phyloP scores from a whole-genome alignment of 2,329 filamentous ascomycete genomes.

The Cercospora canescens region DNA sequence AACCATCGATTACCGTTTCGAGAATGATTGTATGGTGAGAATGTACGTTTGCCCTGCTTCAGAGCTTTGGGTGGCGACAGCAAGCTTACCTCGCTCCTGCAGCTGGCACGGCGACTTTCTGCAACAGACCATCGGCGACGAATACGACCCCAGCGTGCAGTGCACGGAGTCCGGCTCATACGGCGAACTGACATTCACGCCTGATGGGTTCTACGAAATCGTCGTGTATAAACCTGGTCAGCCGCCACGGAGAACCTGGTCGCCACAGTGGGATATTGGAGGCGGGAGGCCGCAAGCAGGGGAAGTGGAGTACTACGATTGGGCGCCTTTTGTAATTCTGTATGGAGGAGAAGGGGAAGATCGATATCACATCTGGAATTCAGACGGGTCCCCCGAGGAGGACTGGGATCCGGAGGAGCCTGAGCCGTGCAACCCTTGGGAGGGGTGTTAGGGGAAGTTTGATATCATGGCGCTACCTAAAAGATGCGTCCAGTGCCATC shows the following conservation, averaged over 20 bases:
- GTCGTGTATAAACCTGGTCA: background rate
- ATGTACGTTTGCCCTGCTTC: background rate
- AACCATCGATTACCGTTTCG: background rate
- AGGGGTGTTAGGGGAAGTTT: background rate
- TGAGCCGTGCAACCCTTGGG: background rate
- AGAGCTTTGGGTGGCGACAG: too few relatives aligned
- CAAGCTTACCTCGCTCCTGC: too few relatives aligned
- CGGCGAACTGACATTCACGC: background rate
- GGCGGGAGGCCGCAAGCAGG: background rate
- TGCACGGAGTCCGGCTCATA: background rate
- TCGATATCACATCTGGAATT: background rate
- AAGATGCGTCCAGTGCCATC: too few relatives aligned
- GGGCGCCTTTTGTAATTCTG: background rate
- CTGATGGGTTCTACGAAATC: background rate
- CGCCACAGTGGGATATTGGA: background rate
- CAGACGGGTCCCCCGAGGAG: background rate
- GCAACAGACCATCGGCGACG: background rate
- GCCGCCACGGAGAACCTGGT: background rate
- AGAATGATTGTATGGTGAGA: background rate
- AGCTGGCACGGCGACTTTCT: background rate
- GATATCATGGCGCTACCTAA: background rate
- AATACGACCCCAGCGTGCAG: background rate
- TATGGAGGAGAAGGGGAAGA: background rate
- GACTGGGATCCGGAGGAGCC: background rate
- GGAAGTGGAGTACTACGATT: background rate